These are phyloP conservation scores for Saturnispora diversa DNA, from an alignment of 805 yeast genomes.

Conservation along the genomic window DNA sequence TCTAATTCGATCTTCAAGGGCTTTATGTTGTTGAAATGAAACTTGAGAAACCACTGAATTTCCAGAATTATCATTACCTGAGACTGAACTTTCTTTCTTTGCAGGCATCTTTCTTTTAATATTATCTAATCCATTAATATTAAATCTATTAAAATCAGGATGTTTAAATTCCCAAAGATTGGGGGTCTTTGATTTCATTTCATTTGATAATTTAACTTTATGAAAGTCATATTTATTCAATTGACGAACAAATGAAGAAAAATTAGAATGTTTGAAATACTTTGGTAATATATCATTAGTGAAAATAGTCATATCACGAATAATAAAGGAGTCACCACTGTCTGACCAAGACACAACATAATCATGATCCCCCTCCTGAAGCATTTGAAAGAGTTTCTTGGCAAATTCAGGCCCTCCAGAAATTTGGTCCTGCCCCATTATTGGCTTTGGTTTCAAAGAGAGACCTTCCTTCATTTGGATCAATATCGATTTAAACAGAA, in stretches of 20 bases:
- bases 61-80: background rate
- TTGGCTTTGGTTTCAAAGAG: background rate
- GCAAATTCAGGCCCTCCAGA: conserved; percentile 50
- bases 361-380: conserved; percentile 70
- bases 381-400: conserved; percentile 71
- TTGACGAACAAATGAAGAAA: conserved; percentile 91
- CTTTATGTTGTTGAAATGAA: conserved; percentile 21
- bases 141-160: conserved; percentile 74
- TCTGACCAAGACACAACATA: conserved; percentile 81
- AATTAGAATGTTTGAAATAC: conserved; percentile 91
- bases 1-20: conserved; percentile 25
- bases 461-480: no score
- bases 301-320: conserved; percentile 82
- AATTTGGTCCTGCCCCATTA: background rate
- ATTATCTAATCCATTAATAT: conserved; percentile 71
- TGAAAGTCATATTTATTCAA: conserved; percentile 96
- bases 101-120: conserved; percentile 77
- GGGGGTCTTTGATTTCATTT: conserved; percentile 60
- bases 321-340: conserved; percentile 80
- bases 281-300: conserved; percentile 82
- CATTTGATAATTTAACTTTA: conserved; percentile 73
- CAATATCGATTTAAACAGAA: no score
- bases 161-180: conserved; percentile 84
- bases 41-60: conserved; percentile 15
- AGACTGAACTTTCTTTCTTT: conserved; percentile 20